Percentiles rank a stretch among this genome's conserved stretches.
phyloP scores from a whole-genome alignment of 225 moss, liverwort and hornwort species.

The Physcomitrellopsis africana region DNA sequence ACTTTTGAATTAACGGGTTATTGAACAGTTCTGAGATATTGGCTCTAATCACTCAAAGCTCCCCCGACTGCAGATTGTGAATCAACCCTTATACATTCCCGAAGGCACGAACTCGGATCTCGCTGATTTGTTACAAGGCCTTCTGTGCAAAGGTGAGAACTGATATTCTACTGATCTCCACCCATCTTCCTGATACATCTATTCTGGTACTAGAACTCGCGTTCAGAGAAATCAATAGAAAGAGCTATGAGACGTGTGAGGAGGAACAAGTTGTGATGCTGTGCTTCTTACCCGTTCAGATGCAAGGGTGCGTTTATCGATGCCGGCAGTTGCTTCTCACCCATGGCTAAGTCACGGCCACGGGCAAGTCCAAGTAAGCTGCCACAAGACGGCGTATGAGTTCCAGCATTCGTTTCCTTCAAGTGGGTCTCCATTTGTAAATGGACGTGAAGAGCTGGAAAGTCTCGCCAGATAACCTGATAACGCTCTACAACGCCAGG shows the following conservation, averaged over 20 bases:
- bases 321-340: slow-evolving; percentile 12
- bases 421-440: slow-evolving; percentile 7
- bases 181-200: neutral
- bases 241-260: neutral
- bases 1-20: neutral
- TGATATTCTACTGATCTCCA: neutral
- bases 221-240: too few relatives aligned
- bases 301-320: slow-evolving; percentile 14
- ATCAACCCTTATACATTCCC: slow-evolving; percentile 61
- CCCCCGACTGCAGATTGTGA: slow-evolving; percentile 60
- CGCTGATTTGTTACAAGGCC: slow-evolving; percentile 58
- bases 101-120: slow-evolving; percentile 57
- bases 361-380: slow-evolving; percentile 18
- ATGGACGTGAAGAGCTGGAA: slow-evolving; percentile 26
- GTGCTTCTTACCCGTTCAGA: slow-evolving; percentile 16
- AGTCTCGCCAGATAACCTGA: slow-evolving; percentile 5
- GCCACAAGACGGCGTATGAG: neutral
- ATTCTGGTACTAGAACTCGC: neutral
- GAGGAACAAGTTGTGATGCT: neutral
- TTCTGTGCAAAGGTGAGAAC: slow-evolving; percentile 74
- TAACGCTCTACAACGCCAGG: neutral
- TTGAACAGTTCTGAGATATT: neutral
- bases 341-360: slow-evolving; percentile 23
- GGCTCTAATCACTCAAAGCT: neutral
- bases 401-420: slow-evolving; percentile 12